phyloP scores from a whole-genome alignment of 2,329 filamentous ascomycete species.

The Emydomyces testavorans region DNA sequence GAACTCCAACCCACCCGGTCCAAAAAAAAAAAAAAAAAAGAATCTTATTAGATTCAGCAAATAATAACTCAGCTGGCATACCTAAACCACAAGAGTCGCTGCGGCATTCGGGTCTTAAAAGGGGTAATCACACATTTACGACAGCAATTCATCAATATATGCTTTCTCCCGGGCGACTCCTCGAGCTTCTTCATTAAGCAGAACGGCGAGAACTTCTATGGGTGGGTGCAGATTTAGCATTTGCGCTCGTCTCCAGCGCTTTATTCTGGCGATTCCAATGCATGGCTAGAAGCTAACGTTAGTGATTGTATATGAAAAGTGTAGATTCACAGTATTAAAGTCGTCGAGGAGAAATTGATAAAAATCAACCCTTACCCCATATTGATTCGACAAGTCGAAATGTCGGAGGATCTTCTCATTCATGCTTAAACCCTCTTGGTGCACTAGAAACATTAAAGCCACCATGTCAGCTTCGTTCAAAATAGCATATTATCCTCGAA shows the following conservation, averaged over 20 bases:
- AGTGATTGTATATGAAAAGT: not conserved
- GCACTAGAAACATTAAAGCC: conserved; percentile 41
- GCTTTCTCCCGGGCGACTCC: conserved; percentile 46
- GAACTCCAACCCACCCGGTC: not conserved
- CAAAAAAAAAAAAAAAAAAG: not conserved
- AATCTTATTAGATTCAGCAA: too few relatives aligned
- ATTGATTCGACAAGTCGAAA: conserved; percentile 85
- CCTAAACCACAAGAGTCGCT: too few relatives aligned
- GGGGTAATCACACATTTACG: too few relatives aligned
- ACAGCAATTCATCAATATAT: conserved; percentile 55
- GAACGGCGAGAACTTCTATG: conserved; percentile 75
- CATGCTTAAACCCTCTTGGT: conserved; percentile 59
- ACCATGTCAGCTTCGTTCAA: not conserved
- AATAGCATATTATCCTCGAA: not conserved
- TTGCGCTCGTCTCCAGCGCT: conserved; percentile 80
- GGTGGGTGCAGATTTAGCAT: conserved; percentile 74
- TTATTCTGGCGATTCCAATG: conserved; percentile 67
- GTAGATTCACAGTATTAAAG: not conserved
- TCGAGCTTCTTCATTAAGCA: conserved; percentile 58
- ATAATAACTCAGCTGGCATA: too few relatives aligned
- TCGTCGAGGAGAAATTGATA: too few relatives aligned
- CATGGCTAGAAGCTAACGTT: conserved; percentile 52
- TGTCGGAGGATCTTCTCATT: conserved; percentile 81
- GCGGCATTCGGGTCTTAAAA: too few relatives aligned
- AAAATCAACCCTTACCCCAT: conserved; percentile 71